These are phyloP conservation scores for Fraxinus platypoda DNA, from an alignment of 305 asterid genomes.

Conservation along the genomic window DNA sequence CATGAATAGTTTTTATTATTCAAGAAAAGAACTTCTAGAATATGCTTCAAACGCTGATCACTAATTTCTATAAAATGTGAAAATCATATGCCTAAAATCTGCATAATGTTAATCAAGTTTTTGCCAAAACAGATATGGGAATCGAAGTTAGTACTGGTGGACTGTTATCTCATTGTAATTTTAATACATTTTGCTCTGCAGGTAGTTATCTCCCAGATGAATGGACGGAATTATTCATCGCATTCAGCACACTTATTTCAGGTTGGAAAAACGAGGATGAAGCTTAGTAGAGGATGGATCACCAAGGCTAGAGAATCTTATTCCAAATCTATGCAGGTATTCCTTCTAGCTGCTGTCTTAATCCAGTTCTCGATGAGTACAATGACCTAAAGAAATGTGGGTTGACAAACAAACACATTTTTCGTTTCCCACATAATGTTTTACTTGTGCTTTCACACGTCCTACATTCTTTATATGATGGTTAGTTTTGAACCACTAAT, in stretches of 20 bases:
- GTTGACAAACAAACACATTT: background rate
- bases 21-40: background rate
- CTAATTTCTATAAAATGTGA: background rate
- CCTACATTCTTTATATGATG: background rate
- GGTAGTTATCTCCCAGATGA: constrained; percentile 93
- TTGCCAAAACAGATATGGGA: background rate
- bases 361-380: background rate
- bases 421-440: background rate
- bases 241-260: constrained; percentile 73
- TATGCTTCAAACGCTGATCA: background rate
- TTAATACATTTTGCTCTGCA: constrained; percentile 29
- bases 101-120: background rate
- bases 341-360: background rate
- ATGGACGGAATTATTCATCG: constrained; percentile 84
- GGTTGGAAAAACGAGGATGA: constrained; percentile 84
- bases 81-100: background rate
- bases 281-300: constrained; percentile 95
- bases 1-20: background rate
- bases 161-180: constrained; percentile 3
- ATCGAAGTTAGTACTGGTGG: background rate
- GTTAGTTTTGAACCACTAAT: background rate
- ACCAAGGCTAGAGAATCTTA: constrained; percentile 94
- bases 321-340: constrained; percentile 87
- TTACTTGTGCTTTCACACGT: background rate
- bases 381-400: background rate